Evolutionary conservation across 2,329 filamentous ascomycete genomes (phyloP), one percentile per base, ranked within the genome.

Genomic region (Ophiostoma quercus): DNA sequence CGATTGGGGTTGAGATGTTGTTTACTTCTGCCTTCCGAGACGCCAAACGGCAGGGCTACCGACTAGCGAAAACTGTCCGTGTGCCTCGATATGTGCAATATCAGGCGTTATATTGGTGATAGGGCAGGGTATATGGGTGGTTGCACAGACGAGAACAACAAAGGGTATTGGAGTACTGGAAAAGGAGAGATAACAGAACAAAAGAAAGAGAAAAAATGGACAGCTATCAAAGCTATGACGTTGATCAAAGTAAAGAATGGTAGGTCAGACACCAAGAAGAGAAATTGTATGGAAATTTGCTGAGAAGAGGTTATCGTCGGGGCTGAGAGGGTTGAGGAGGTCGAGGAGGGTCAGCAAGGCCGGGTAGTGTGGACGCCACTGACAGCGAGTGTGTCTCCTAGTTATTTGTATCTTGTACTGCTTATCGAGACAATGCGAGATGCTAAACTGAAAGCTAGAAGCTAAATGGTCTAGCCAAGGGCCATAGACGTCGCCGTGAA

Each of bases 101-200:
- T 14, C 51, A 57, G 22, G 51, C 3, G n/a, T 29, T 57, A 25
- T 29, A 57, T 57, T 57, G 51, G n/a, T 25, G n/a, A 57, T 9
- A 57, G 51, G 11, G 51, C 22, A 57, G n/a, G 51, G 51, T 29
- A 57, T 57, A 25, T 22, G 51, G 51, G 51, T 25, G 51, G 51
- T 57, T 25, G 51, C 51, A 57, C 51, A 57, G 51, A 57, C 51
- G 22, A 57, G 11, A 57, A 57, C 51, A 57, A 57, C 51, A 57
- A 25, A 6, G n/a, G n/a, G n/a, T n/a, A n/a, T 34, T 41, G 39
- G 39, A 41, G 12, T 57, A 22, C 8, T 25, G 51, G n/a, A 51
- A 22, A 19, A 51, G 25, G 22, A 14, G 7, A 57, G n/a, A n/a
- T 19, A 47, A 47, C 16, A 47, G 43, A 19, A 47, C 43, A 47